Evolutionary conservation across 2,329 filamentous ascomycete genomes (phyloP).

Genomic region (Rhytidhysteron rufulum): DNA sequence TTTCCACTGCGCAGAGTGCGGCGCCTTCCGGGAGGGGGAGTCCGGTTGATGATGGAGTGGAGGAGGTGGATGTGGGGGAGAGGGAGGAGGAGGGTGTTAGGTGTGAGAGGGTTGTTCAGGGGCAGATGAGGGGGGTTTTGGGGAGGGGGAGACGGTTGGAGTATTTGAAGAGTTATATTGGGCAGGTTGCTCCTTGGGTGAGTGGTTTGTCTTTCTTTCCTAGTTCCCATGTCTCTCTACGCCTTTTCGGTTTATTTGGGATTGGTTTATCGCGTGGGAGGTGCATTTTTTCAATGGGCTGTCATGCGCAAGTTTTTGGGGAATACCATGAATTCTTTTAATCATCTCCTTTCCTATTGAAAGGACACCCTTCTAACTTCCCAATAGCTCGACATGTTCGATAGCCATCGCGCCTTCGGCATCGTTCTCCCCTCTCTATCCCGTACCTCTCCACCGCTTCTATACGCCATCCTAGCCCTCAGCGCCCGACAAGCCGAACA

Average conservation of each 20-base stretch:
- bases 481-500: constrained; percentile 51
- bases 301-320: too few species aligned
- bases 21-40: constrained; percentile 21
- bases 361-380: too few species aligned
- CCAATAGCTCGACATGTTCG: constrained; percentile 53
- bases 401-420: constrained; percentile 47
- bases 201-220: too few species aligned
- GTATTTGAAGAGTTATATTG: constrained; percentile 28
- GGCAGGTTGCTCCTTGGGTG: constrained; percentile 25
- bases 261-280: too few species aligned
- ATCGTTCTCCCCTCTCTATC: constrained; percentile 48
- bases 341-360: too few species aligned
- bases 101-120: constrained; percentile 3
- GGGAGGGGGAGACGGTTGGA: constrained; percentile 19
- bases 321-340: too few species aligned
- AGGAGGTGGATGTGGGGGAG: neutral
- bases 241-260: too few species aligned
- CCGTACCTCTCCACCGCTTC: constrained; percentile 41
- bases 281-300: too few species aligned
- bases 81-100: neutral
- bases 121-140: constrained; percentile 17
- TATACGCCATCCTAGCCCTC: constrained; percentile 49
- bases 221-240: too few species aligned
- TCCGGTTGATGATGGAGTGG: constrained; percentile 9
- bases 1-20: constrained; percentile 24